These are phyloP conservation scores for Misopates orontium DNA, from an alignment of 257 asterid genomes.

Conservation along the genomic window DNA sequence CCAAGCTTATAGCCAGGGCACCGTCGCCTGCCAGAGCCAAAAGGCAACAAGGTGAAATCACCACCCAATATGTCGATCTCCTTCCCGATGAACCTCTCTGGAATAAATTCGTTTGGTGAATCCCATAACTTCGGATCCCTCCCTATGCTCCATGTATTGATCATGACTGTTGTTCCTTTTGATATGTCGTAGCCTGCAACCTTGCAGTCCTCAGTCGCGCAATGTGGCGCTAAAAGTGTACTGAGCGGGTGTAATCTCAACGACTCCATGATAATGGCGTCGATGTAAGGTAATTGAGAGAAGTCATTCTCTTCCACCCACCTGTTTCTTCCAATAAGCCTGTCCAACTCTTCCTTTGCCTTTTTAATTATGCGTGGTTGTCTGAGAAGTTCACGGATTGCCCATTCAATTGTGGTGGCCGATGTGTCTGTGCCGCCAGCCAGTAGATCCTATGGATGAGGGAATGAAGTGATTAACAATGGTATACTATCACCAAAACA, in stretches of 20 bases:
- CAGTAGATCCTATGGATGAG: constrained; percentile 18
- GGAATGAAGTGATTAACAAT: background rate
- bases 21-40: constrained; percentile 26
- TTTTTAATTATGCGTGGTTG: constrained; percentile 27
- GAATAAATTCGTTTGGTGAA: constrained; percentile 16
- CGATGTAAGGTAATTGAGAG: constrained; percentile 34
- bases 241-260: constrained; percentile 37
- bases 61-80: constrained; percentile 20
- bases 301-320: constrained; percentile 45
- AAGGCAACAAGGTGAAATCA: constrained; percentile 29
- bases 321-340: constrained; percentile 36
- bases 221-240: constrained; percentile 32
- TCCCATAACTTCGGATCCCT: constrained; percentile 29
- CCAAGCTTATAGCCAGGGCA: constrained; percentile 33
- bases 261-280: constrained; percentile 41
- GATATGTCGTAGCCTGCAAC: constrained; percentile 30
- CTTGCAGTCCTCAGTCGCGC: constrained; percentile 30
- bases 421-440: constrained; percentile 38
- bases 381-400: constrained; percentile 33
- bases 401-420: constrained; percentile 35
- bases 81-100: constrained; percentile 27
- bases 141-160: constrained; percentile 37
- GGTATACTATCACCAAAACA: background rate
- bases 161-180: constrained; percentile 26
- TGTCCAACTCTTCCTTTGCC: constrained; percentile 39